Base-by-base conservation (phyloP, 176 grass and related monocot species). In the Phoenix roebelenii region DNA sequence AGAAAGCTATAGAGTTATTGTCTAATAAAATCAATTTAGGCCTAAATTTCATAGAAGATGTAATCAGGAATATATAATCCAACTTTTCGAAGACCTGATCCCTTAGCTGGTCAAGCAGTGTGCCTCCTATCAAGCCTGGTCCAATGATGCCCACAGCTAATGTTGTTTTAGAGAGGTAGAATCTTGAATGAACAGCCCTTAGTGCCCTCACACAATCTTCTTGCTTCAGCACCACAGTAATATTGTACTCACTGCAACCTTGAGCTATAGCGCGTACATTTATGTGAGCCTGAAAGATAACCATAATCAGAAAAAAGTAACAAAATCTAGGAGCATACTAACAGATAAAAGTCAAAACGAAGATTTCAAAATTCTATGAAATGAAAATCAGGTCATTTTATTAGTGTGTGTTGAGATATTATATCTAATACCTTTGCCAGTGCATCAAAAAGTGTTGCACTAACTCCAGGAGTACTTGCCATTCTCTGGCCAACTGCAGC, bases 161-260 rank as follows among this genome's bases (percentile, higher is more conserved):
- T 35, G 78, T 91, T 51, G 92, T 97, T 67, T 85, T 80, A 9
- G 87, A 97, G 67, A 97, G 83, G 69, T 90, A 97, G 73, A 97
- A 97, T 69, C 92, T 86, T 7, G 87, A 97, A 59, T 97, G 92
- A 83, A 66, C 78, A 67, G 87, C 92, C 60, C 78, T 83, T 10
- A 96, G 70, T 73, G 80, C 92, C 79, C 87, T 81, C 48, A 88
- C 73, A 70, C 92, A 96, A 77, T 96, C 92, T 72, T 88, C 87
- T 87, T 96, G 92, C 68, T 96, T 96, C 66, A 96, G 67, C 30
- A 96, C 92, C 29, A 96, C 86, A 66, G 92, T 96, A 63, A 96
- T 96, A 76, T 96, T 96, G 75, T 90, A 96, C 74, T 96, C 92
- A 55, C 92, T 96, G 78, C 92, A 90, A 52, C 92, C 92, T 84